A percentile compares a stretch with the other conserved stretches of the same genome.
phyloP scores from a whole-genome alignment of 2,329 filamentous ascomycete genomes.

The Fonsecaea erecta region DNA sequence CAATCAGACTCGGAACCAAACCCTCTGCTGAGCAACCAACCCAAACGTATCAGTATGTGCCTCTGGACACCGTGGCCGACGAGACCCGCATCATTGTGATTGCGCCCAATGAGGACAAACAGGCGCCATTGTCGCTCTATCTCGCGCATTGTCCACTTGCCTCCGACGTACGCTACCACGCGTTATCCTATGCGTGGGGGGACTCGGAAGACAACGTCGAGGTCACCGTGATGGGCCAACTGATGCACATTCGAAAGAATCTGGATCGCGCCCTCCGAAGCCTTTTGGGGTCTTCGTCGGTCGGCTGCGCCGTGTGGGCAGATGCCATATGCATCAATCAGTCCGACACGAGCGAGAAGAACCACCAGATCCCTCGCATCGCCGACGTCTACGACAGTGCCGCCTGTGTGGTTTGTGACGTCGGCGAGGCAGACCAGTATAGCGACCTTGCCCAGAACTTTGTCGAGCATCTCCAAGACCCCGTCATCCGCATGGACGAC shows the following conservation, averaged over 20 bases:
- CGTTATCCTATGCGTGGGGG: conserved; percentile 13
- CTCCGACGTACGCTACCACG: conserved; percentile 10
- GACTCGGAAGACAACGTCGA: neutral
- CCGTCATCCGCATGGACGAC: conserved; percentile 4
- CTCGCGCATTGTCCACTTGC: conserved; percentile 6
- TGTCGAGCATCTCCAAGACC: conserved; percentile 23
- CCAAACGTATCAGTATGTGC: conserved; percentile 10
- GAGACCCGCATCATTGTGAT: conserved; percentile 15
- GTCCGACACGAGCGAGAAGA: conserved; percentile 23
- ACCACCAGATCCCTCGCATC: conserved; percentile 25
- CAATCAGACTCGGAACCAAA: conserved; percentile 8
- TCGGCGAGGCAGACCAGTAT: conserved; percentile 25
- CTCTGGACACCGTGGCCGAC: conserved; percentile 7
- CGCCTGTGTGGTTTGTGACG: conserved; percentile 26
- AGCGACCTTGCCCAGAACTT: conserved; percentile 22
- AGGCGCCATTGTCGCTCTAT: conserved; percentile 3
- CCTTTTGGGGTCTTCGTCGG: neutral
- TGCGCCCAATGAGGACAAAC: neutral
- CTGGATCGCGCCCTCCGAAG: conserved; percentile 6
- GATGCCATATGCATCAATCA: conserved; percentile 30
- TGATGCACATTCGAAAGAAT: conserved; percentile 11
- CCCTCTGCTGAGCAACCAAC: neutral
- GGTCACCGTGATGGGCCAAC: conserved; percentile 3
- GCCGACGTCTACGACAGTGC: conserved; percentile 25
- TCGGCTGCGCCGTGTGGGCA: conserved; percentile 23